Evolutionary conservation across 2,329 filamentous ascomycete genomes (phyloP).

Genomic region (Nannizziopsis arthrosporioides): DNA sequence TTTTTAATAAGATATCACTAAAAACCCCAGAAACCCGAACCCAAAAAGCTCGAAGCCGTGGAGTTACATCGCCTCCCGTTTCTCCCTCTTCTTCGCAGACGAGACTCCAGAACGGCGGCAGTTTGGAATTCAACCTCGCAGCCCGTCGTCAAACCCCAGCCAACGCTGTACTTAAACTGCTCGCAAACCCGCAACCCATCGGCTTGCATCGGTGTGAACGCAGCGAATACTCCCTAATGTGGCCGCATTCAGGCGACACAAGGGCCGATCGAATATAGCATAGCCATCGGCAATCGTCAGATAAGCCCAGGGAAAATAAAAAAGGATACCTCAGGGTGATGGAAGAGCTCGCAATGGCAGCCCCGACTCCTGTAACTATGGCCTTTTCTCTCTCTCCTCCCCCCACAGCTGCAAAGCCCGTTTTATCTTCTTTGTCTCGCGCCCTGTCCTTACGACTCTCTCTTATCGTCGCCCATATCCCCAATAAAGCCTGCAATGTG

Average conservation of each 20-base stretch:
- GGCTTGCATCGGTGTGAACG: conserved; percentile 8
- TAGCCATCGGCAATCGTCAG: not conserved
- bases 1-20: not conserved
- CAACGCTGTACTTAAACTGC: conserved; percentile 5
- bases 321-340: not conserved
- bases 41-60: not conserved
- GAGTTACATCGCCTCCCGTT: conserved; percentile 6
- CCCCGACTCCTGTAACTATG: conserved; percentile 7
- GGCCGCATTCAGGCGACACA: conserved; percentile 9
- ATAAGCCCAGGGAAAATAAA: not conserved
- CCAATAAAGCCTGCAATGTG: not conserved
- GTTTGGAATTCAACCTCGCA: no score
- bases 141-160: not conserved
- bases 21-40: no score
- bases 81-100: no score
- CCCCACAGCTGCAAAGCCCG: not conserved
- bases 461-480: not conserved
- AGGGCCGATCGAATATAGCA: not conserved
- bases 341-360: conserved; percentile 11
- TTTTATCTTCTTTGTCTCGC: conserved; percentile 1
- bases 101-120: no score
- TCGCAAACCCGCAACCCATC: conserved; percentile 1
- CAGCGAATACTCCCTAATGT: conserved; percentile 1
- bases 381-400: conserved; percentile 2
- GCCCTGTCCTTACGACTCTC: not conserved